Evolutionary conservation across 305 asterid species (phyloP), one percentile per base, ranked within the genome.

Genomic region (Solanum hybrid): DNA sequence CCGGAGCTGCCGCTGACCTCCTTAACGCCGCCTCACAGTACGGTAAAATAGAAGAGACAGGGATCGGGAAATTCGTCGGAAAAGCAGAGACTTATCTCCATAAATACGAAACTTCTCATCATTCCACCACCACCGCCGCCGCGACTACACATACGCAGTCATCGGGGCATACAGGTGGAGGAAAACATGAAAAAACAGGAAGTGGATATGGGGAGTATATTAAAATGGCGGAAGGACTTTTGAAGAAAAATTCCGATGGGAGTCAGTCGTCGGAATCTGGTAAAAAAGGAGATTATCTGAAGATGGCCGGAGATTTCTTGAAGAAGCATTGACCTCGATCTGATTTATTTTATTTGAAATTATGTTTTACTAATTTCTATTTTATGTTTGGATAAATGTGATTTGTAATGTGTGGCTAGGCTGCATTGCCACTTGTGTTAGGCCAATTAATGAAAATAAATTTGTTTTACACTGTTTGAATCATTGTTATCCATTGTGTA

Each of bases 1-100:
- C 96, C 76, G 95, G 94, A 11, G 97, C 98, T 51, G 90, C 95
- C 7, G 94, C 91, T 1, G 92, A 93, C 87, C 90, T 93, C 42
- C 91, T 93, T 26, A 90, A 89, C 36, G 94, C 93, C 7, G 94
- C 92, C 29, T 84, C 92, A 10, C 64, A 72, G 7, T 93, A 91
- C 86, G 94, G 93, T 60, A 93, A 93, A 86, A 88, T 92, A 6
- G 93, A 92, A 76, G 78, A 37, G 10, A 32, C 87, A 31, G 92
- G 93, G 4, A 17, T 90, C 17, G 94, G 94, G 15, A 87, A 91
- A 19, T 89, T 89, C 12, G 84, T 92, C 7, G 92, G 91, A 22
- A 90, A 91, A 77, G 93, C 94, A 3, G 92, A 91, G 87, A 88
- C 73, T 71, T 93, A 90, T 86, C 93, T 93, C 77, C 91, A 90